Percentiles rank a stretch among this genome's conserved stretches.
phyloP scores from a whole-genome alignment of 306 rosid species.

The Acacia acuminata region DNA sequence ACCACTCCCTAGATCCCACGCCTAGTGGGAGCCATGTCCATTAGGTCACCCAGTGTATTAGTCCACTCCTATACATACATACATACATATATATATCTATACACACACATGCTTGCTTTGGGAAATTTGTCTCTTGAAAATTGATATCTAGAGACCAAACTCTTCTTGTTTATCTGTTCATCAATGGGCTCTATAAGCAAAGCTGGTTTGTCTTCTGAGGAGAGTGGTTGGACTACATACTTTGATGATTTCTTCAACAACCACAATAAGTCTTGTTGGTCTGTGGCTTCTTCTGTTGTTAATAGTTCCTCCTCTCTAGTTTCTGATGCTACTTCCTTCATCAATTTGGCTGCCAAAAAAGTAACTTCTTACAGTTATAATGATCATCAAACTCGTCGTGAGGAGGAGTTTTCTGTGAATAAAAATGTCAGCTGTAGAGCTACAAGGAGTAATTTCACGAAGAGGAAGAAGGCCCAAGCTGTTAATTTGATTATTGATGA shows the following conservation, averaged over 20 bases:
- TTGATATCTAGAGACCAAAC: slow-evolving; percentile 37
- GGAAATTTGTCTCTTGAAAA: slow-evolving; percentile 35
- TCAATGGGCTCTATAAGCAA: slow-evolving; percentile 42
- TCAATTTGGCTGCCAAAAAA: slow-evolving; percentile 27
- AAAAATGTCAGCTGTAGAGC: slow-evolving; percentile 8
- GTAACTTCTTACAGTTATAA: background rate
- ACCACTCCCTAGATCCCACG: too few relatives aligned
- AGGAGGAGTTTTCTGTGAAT: slow-evolving; percentile 13
- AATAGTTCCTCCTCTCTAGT: slow-evolving; percentile 28
- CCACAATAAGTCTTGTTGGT: slow-evolving; percentile 18
- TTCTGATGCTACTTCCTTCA: slow-evolving; percentile 59
- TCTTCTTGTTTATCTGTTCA: slow-evolving; percentile 21
- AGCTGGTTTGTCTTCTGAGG: slow-evolving; percentile 47
- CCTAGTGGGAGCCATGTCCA: too few relatives aligned
- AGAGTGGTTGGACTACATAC: slow-evolving; percentile 87
- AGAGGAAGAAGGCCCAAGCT: slow-evolving; percentile 40
- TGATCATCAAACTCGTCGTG: background rate
- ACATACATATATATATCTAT: too few relatives aligned
- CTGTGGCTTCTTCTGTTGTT: slow-evolving; percentile 30
- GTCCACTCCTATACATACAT: background rate
- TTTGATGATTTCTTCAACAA: slow-evolving; percentile 62
- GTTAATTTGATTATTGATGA: slow-evolving; percentile 37
- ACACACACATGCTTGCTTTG: slow-evolving; percentile 19
- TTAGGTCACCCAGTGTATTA: too few relatives aligned
- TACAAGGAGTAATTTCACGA: slow-evolving; percentile 37